These are phyloP conservation scores for Cubamyces sp. DNA, from an alignment of 768 basidiomycete genomes.

Conservation along the genomic window DNA sequence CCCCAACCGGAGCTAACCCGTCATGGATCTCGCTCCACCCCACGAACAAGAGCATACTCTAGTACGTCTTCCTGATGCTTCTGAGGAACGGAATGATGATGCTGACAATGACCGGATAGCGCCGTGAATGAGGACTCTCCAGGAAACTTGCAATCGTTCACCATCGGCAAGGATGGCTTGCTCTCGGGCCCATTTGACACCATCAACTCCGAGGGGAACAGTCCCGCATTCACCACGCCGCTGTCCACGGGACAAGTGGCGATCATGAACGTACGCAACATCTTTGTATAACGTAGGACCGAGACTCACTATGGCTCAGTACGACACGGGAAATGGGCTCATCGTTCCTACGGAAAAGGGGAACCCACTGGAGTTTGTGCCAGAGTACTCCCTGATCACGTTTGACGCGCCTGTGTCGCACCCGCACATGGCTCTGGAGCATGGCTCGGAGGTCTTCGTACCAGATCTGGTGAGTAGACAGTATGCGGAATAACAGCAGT, in stretches of 20 bases:
- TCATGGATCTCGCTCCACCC: constrained; percentile 67
- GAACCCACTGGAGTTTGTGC: constrained; percentile 40
- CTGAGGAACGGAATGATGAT: background rate
- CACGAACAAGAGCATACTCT: constrained; percentile 60
- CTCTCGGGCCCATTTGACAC: constrained; percentile 51
- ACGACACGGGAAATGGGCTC: constrained; percentile 55
- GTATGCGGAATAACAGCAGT: background rate
- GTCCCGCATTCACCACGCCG: constrained; percentile 54
- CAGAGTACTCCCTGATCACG: constrained; percentile 46
- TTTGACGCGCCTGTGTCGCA: constrained; percentile 62
- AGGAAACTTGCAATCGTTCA: constrained; percentile 60
- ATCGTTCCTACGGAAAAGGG: constrained; percentile 50
- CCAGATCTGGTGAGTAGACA: constrained; percentile 58
- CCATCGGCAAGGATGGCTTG: constrained; percentile 47
- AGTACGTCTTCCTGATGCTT: constrained; percentile 45
- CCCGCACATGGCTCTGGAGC: constrained; percentile 68
- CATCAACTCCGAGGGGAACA: constrained; percentile 51
- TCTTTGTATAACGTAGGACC: background rate
- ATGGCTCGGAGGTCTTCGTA: constrained; percentile 59
- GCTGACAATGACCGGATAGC: constrained; percentile 37
- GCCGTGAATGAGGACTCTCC: constrained; percentile 58
- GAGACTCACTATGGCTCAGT: constrained; percentile 38
- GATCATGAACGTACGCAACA: constrained; percentile 54
- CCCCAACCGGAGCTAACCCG: constrained; percentile 52
- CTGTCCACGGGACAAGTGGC: constrained; percentile 63